Evolutionary conservation across 805 yeast genomes (phyloP), one percentile per base, ranked within the genome.

Genomic region (Starmerella apicola): DNA sequence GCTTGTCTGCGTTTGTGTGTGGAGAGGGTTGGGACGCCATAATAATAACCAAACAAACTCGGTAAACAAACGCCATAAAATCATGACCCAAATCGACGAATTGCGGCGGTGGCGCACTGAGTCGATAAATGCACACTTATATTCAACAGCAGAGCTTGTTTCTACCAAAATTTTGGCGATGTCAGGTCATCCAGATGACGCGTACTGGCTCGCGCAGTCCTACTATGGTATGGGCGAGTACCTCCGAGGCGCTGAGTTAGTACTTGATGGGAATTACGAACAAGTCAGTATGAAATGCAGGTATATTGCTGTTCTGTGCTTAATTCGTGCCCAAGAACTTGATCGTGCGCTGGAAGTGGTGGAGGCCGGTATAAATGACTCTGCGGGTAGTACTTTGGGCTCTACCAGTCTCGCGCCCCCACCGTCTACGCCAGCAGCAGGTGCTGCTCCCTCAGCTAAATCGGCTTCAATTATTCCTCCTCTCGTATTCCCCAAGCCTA

Each of bases 191-290:
- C 81, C 95, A 12, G 82, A 79, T 53, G 97, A 88, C 57, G 95
- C 95, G 9, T 88, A 84, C 59, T 86, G 96, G 95, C 66, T 88
- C 23, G 95, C 95, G 0, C 95, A 88, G 62, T 94, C 81, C 4
- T 76, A 80, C 57, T 83, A 75, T 58, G 66, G 76, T 41, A 74
- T 74, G 41, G 88, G 88, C 9, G 74, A 81, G 54, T 85, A 74
- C 58, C 69, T 78, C 30, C 66, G 95, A 25, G 95, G 94, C 2
- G 71, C 84, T 38, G 77, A 76, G 46, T 59, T 86, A 31, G 65
- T 88, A 17, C 60, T 25, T 73, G 69, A 39, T 74, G 69, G 49
- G 72, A 74, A 45, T 60, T 66, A 34, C 32, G 44, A 41, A 24
- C 24, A 18, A 40, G 68, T 65, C 22, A 65, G 67, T 5, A 72